phyloP scores from a whole-genome alignment of 805 yeast species.

The Candida yuanshanica region DNA sequence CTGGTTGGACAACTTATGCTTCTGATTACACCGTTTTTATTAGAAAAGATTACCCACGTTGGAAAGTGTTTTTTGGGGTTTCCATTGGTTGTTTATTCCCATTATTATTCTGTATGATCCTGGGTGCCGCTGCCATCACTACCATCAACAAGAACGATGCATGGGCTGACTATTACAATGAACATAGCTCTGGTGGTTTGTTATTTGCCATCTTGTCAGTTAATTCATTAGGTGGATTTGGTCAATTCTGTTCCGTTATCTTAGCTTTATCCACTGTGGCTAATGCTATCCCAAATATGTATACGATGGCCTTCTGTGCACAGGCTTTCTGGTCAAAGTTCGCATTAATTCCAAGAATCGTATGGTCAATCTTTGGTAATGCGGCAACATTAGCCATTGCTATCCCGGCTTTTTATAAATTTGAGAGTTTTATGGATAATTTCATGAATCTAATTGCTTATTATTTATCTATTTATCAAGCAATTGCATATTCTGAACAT shows the following conservation, averaged over 20 bases:
- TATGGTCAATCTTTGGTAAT: slow-evolving; percentile 78
- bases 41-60: slow-evolving; percentile 54
- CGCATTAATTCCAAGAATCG: slow-evolving; percentile 67
- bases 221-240: slow-evolving; percentile 80
- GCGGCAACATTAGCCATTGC: slow-evolving; percentile 75
- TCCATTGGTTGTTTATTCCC: slow-evolving; percentile 61
- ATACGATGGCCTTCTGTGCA: slow-evolving; percentile 79
- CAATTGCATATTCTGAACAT: slow-evolving; percentile 73
- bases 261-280: slow-evolving; percentile 83
- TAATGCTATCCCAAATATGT: slow-evolving; percentile 89
- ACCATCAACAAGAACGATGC: slow-evolving; percentile 44
- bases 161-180: slow-evolving; percentile 45
- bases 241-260: slow-evolving; percentile 81
- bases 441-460: slow-evolving; percentile 91
- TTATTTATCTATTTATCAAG: slow-evolving; percentile 81
- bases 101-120: slow-evolving; percentile 60
- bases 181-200: slow-evolving; percentile 71
- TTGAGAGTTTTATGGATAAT: slow-evolving; percentile 65
- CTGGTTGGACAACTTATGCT: slow-evolving; percentile 93
- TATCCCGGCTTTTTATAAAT: slow-evolving; percentile 79
- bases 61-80: slow-evolving; percentile 58
- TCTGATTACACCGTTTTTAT: slow-evolving; percentile 89
- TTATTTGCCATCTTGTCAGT: slow-evolving; percentile 71
- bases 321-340: slow-evolving; percentile 78
- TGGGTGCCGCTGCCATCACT: slow-evolving; percentile 83